Evolutionary conservation across 768 basidiomycete species (phyloP).

Genomic region (Lentinula boryana): DNA sequence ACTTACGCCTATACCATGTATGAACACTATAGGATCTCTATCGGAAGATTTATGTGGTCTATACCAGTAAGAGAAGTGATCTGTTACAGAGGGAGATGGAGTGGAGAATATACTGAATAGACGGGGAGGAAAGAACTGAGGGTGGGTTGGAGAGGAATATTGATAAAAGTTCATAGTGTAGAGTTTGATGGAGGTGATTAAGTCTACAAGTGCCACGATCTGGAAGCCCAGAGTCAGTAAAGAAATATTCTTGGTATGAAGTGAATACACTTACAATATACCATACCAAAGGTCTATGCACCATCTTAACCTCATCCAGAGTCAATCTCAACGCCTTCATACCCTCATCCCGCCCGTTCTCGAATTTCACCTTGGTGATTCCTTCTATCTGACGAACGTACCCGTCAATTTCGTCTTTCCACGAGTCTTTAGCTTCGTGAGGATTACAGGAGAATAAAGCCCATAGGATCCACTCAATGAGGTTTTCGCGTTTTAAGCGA

Average conservation of each 20-base stretch:
- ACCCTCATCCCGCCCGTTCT: conserved; percentile 29
- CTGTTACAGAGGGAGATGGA: conserved; percentile 26
- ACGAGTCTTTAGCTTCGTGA: conserved; percentile 15
- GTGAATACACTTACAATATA: conserved; percentile 42
- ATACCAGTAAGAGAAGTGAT: conserved; percentile 39
- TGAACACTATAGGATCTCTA: conserved; percentile 48
- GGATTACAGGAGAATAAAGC: conserved; percentile 43
- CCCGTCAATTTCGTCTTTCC: conserved; percentile 44
- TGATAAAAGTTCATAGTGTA: conserved; percentile 46
- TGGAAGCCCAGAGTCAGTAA: conserved; percentile 14
- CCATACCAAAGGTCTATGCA: conserved; percentile 61
- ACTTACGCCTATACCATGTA: conserved; percentile 66
- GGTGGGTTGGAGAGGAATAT: conserved; percentile 26
- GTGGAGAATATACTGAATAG: conserved; percentile 37
- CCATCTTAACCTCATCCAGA: conserved; percentile 47
- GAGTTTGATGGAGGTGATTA: conserved; percentile 32
- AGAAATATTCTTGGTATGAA: background rate
- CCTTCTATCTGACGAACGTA: conserved; percentile 39
- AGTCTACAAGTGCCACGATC: conserved; percentile 52
- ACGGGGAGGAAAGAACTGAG: conserved; percentile 47
- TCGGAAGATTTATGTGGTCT: conserved; percentile 35
- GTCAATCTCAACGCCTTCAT: conserved; percentile 45
- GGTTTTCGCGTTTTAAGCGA: conserved; percentile 37
- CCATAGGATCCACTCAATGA: conserved; percentile 62
- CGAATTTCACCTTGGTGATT: conserved; percentile 32